A percentile compares a stretch with the other conserved stretches of the same genome.
These are phyloP conservation scores for Solanum peruvianum DNA, from an alignment of 257 asterid species.

Conservation along the genomic window DNA sequence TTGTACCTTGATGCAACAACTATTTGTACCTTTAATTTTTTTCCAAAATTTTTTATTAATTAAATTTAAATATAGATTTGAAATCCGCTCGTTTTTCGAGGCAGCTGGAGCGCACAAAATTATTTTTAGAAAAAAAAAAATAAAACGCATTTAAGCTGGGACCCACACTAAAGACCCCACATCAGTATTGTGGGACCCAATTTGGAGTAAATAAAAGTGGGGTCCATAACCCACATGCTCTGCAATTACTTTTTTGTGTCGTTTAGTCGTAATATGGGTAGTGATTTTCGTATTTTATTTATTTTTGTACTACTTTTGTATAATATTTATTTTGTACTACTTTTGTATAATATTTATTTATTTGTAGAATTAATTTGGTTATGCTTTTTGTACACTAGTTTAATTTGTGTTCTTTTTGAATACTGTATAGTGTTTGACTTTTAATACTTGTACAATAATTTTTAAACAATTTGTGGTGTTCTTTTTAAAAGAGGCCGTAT, in stretches of 20 bases:
- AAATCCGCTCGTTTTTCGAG: slow-evolving; percentile 29
- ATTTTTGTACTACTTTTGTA: neutral
- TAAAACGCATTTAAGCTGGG: neutral
- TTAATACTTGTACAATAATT: neutral
- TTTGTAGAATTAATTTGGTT: neutral
- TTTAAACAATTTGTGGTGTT: too few species aligned
- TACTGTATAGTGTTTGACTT: neutral
- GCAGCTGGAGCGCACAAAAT: slow-evolving; percentile 38
- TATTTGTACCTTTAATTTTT: neutral
- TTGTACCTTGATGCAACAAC: neutral
- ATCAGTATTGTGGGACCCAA: neutral
- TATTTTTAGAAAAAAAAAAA: neutral
- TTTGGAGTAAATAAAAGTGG: neutral
- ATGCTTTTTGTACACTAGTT: neutral
- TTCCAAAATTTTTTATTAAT: slow-evolving; percentile 4
- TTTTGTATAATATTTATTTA: neutral
- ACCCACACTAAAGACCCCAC: neutral
- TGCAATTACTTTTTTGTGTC: slow-evolving; percentile 7
- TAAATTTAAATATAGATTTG: slow-evolving; percentile 26
- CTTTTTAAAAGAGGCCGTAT: too few species aligned
- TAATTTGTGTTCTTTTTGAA: too few species aligned
- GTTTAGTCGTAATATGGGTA: neutral
- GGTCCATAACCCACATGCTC: slow-evolving; percentile 15
- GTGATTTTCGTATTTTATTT: neutral
- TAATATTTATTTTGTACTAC: neutral